Evolutionary conservation across 176 grass and related monocot species (phyloP).

Genomic region (Canna indica): DNA sequence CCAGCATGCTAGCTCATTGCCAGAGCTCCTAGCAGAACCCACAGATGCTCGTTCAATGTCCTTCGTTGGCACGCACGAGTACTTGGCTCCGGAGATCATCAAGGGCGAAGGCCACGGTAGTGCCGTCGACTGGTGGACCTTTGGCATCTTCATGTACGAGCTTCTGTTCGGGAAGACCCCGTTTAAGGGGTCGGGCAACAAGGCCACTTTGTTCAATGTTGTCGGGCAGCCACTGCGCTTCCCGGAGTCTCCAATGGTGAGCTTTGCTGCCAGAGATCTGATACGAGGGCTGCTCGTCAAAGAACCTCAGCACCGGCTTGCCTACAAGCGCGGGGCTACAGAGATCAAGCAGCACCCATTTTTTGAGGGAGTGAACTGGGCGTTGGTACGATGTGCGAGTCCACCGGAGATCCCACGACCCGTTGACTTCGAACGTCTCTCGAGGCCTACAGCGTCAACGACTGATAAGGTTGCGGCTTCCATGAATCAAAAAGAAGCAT

Average conservation of each 20-base stretch:
- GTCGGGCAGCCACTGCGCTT: constrained; percentile 6
- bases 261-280: constrained; percentile 3
- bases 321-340: constrained; percentile 7
- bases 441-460: not conserved
- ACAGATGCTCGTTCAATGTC: constrained; percentile 14
- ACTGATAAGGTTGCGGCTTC: not conserved
- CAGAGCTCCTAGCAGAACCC: constrained; percentile 7
- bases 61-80: constrained; percentile 8
- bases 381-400: constrained; percentile 8
- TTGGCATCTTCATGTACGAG: constrained; percentile 16
- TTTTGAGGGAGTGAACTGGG: constrained; percentile 13
- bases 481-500: not conserved
- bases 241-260: constrained; percentile 1
- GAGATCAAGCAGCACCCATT: constrained; percentile 13
- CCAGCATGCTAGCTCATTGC: constrained; percentile 3
- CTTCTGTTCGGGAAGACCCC: constrained; percentile 8
- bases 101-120: constrained; percentile 9
- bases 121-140: constrained; percentile 8
- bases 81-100: constrained; percentile 10
- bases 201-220: constrained; percentile 3
- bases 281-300: constrained; percentile 4
- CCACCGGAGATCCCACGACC: constrained; percentile 5
- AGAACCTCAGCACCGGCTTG: constrained; percentile 8
- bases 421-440: not conserved
- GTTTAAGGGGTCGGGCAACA: constrained; percentile 4